Conservation (phyloP, 176 grass and related monocot species). For the Aegilops tauschii region DNA sequence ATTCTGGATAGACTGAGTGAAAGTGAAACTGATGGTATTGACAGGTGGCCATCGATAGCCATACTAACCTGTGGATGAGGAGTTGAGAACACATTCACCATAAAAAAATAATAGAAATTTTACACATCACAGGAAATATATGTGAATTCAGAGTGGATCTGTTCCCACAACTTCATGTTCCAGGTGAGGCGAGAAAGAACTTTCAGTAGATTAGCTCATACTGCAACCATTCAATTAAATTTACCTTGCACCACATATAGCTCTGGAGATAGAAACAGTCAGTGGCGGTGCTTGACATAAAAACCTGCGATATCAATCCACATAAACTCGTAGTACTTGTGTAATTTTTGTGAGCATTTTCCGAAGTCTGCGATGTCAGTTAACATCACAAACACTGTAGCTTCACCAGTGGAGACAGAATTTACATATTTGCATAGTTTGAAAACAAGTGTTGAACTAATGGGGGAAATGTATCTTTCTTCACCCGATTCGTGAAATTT, state of each 20-base stretch:
- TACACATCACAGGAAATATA: not conserved
- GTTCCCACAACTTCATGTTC: constrained; percentile 7
- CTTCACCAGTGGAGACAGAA: not conserved
- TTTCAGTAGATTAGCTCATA: not conserved
- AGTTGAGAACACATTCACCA: not conserved
- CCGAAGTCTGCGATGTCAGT: too few species aligned
- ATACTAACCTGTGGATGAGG: constrained; percentile 4
- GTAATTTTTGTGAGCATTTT: too few species aligned
- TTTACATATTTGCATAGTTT: not conserved
- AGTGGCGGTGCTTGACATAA: too few species aligned
- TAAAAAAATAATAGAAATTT: not conserved
- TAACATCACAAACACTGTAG: too few species aligned
- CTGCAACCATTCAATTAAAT: not conserved
- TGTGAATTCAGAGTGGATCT: not conserved
- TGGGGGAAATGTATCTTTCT: too few species aligned
- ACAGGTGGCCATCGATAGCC: not conserved
- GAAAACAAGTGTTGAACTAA: not conserved
- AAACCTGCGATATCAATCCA: too few species aligned
- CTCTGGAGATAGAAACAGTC: not conserved
- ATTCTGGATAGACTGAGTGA: not conserved
- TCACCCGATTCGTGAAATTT: not conserved
- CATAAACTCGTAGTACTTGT: too few species aligned
- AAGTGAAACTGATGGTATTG: not conserved
- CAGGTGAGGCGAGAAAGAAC: not conserved
- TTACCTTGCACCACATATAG: not conserved